phyloP scores from a whole-genome alignment of 169 alveolate genomes.

The Plasmodium relictum region DNA sequence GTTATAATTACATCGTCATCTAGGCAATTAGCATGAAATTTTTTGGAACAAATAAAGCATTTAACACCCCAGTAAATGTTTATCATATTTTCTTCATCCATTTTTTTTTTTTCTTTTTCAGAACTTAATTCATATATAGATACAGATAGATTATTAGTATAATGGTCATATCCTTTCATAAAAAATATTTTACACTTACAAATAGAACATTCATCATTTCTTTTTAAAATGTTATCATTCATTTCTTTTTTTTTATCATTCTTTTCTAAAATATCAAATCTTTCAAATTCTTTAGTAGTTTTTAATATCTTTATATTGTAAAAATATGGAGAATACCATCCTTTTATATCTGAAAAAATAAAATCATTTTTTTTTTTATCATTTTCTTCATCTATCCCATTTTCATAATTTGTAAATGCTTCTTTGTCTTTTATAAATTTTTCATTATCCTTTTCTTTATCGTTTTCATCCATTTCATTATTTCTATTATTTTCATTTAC shows the following conservation, averaged over 20 bases:
- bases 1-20: constrained; percentile 55
- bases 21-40: constrained; percentile 61
- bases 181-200: constrained; percentile 41
- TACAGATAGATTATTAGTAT: constrained; percentile 36
- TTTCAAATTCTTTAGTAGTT: constrained; percentile 40
- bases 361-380: constrained; percentile 39
- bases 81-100: constrained; percentile 42
- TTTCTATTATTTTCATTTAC: neutral
- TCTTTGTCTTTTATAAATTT: neutral
- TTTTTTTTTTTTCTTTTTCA: constrained; percentile 50
- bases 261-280: constrained; percentile 49
- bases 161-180: constrained; percentile 73
- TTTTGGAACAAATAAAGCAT: constrained; percentile 63
- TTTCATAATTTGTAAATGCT: constrained; percentile 28
- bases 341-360: constrained; percentile 58
- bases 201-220: constrained; percentile 23
- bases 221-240: constrained; percentile 11
- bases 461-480: neutral
- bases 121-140: constrained; percentile 43
- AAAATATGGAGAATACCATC: constrained; percentile 77
- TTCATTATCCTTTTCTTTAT: neutral
- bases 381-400: constrained; percentile 24
- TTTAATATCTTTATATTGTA: constrained; percentile 59
- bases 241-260: constrained; percentile 45
- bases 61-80: constrained; percentile 65